These are phyloP conservation scores for Vanderwaltozyma yarrowii DNA, from an alignment of 805 yeast genomes.

Conservation along the genomic window DNA sequence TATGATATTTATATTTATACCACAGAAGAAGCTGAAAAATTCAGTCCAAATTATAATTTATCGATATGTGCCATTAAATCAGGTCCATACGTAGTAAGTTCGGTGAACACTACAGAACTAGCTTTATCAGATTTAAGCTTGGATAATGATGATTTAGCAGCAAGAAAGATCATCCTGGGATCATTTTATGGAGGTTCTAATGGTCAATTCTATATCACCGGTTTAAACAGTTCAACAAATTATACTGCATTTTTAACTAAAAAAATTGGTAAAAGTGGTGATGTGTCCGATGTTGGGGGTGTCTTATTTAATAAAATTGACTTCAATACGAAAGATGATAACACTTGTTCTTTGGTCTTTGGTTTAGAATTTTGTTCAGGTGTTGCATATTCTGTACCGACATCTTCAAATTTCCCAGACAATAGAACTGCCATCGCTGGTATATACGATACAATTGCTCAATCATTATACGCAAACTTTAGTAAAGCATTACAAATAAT, in stretches of 20 bases:
- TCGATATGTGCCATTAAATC: slow-evolving; percentile 66
- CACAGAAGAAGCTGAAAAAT: slow-evolving; percentile 29
- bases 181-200: slow-evolving; percentile 34
- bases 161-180: slow-evolving; percentile 21
- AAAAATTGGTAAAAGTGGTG: slow-evolving; percentile 31
- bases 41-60: slow-evolving; percentile 31
- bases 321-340: slow-evolving; percentile 44
- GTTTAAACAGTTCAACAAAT: slow-evolving; percentile 47
- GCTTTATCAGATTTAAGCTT: slow-evolving; percentile 1
- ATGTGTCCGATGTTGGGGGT: slow-evolving; percentile 42
- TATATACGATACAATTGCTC: slow-evolving; percentile 58
- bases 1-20: slow-evolving; percentile 40
- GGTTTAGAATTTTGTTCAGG: slow-evolving; percentile 66
- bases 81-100: slow-evolving; percentile 34
- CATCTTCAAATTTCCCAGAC: slow-evolving; percentile 28
- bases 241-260: slow-evolving; percentile 59
- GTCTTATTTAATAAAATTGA: slow-evolving; percentile 44
- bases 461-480: slow-evolving; percentile 49
- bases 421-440: slow-evolving; percentile 30
- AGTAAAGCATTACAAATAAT: slow-evolving; percentile 64
- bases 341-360: slow-evolving; percentile 64
- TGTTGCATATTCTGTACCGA: slow-evolving; percentile 85
- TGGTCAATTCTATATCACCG: slow-evolving; percentile 42
- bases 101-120: slow-evolving; percentile 13
- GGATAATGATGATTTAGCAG: slow-evolving; percentile 10